Evolutionary conservation across 768 basidiomycete species (phyloP), one percentile per base, ranked within the genome.

Genomic region (Lactarius deliciosus): DNA sequence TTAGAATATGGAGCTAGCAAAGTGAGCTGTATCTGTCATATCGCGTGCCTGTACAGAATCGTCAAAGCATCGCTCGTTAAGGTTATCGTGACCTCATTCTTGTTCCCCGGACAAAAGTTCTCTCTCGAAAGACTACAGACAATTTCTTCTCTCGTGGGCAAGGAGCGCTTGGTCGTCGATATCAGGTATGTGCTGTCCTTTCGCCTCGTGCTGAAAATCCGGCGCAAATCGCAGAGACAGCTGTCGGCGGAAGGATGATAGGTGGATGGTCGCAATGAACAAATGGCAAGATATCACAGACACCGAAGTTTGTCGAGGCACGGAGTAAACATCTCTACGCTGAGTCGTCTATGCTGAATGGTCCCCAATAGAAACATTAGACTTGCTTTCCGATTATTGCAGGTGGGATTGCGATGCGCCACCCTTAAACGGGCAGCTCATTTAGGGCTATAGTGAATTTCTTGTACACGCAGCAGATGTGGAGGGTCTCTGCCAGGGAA

Each of bases 391-490:
- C 0, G 78, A 86, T 71, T 87, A 94, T 75, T 97, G 94, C 82
- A 92, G 89, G 92, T 87, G 43, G 76, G 30, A 15, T 16, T 16
- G 47, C 22, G 32, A 13, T 54, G 54, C 56, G 30, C 65, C 20
- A 28, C 64, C n/a, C 41, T 63, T 54, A 34, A 25, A 45, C 55
- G 57, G 57, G 65, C 25, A 57, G 63, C 55, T 63, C 32, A 61
- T 59, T n/a, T 38, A 63, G 9, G 7, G 28, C 32, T 13, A 13
- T 69, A 95, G 95, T 70, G 97, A 98, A 75, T 92, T 99, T 70
- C 79, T 99, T 54, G 82, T 99, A 32, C 97, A 99, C 76, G 96
- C 97, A 0, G 97, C 97, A n/a, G 97, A 98, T 70, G 96, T 99
- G 10, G 97, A 99, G 76, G 97, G 97, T 0, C 79, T 98, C 28